Base-by-base conservation (phyloP, 805 yeast genomes). In the Hanseniaspora meyeri region DNA sequence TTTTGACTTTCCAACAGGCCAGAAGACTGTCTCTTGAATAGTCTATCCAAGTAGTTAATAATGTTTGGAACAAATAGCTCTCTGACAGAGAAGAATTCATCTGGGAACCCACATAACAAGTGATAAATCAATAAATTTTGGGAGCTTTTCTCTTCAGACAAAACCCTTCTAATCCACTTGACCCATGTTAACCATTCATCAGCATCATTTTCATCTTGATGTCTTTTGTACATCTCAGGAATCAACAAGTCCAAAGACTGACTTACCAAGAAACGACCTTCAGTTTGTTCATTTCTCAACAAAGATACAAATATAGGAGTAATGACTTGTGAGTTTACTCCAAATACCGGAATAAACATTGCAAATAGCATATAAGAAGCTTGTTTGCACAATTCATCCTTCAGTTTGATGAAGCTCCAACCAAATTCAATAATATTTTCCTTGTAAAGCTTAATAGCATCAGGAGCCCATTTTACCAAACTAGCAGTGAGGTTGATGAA, bases 221-320 rank as follows among this genome's bases (percentile, higher is more conserved):
- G 39, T 53, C 95, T 74, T 56, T 76, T 75, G 1, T 86, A 81
- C 75, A 91, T 76, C 0, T 85, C 93, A 0, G 96, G 96, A 0
- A 97, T 96, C 19, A 93, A 72, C 4, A 86, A 72, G 63, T 90
- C 96, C 39, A 95, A 73, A 0, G 97, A 95, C 64, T 88, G 95
- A 65, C 83, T 80, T 0, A 90, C 95, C 64, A 93, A 72, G 59
- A 78, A 80, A 51, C 95, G 77, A 0, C 95, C 85, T 62, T 93
- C 99, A 27, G 80, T 77, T 60, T 87, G 95, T 59, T 88, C 87
- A 1, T 95, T 82, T 64, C 91, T 78, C 54, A 93, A 72, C 34
- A 93, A 70, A 0, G 97, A 95, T 58, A 88, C 95, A 71, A 91
- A 93, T 2, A 91, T 87, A 66, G 88, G 97, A 0, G 91, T 84